Base-by-base conservation (phyloP, 176 grass and related monocot species). In the Ananas comosus region DNA sequence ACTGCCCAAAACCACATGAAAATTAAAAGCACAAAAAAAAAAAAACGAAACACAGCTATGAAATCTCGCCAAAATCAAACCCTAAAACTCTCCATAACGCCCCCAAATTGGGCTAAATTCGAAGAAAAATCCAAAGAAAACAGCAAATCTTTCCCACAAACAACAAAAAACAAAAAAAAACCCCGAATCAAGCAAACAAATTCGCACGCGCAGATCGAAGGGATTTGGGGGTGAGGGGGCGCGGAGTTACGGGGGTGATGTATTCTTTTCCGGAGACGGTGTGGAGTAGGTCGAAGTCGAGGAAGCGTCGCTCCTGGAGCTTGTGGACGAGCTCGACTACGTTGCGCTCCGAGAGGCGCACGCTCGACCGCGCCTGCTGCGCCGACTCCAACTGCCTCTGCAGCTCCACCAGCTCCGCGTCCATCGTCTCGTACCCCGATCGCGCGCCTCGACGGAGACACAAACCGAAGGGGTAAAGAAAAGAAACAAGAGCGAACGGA, bases 241-340 rank as follows among this genome's bases (percentile, higher is more conserved):
- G 22, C 22, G 7, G n/a, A 27, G 22, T 76, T 88, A 92, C 93
- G 29, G 89, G 81, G 76, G 89, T 97, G 88, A 97, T 97, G 84
- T 92, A 92, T 76, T 97, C 86, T 78, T 97, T 97, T 58, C 89
- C 93, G 51, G 89, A 85, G 74, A 70, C 54, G 57, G 89, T 92
- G 70, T 97, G 89, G 61, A 97, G 89, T 72, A 97, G 89, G 50
- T 90, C 86, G 74, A 92, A 97, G 76, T 97, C 81, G 81, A 97
- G 83, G 83, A 85, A 78, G 16, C 77, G 79, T 29, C 81, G 86
- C 65, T 90, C 93, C 79, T 81, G 81, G 76, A 97, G 86, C 81
- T 85, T 92, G 67, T 81, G 83, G 68, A 97, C 89, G 50, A 92
- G 70, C 81, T 92, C 93, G 69, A 92, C 93, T 13, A 97, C 93